Percentiles rank a stretch among this genome's conserved stretches.
Conservation (phyloP, 2,329 filamentous ascomycete species). For the Zymoseptoria tritici region DNA sequence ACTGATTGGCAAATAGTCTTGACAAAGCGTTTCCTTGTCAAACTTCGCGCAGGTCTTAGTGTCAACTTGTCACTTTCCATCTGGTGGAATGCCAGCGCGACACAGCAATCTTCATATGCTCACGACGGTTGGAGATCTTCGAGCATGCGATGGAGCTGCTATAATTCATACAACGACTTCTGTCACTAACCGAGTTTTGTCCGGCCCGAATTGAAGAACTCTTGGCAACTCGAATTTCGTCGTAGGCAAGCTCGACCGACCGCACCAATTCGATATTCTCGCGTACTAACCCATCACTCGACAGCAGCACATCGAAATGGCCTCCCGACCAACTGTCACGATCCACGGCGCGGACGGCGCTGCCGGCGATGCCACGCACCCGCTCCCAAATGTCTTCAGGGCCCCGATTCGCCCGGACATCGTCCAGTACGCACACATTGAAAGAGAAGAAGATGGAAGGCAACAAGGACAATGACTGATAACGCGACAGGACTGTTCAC, state of each 20-base stretch:
- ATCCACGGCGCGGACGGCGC: constrained; percentile 95
- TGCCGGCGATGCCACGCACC: constrained; percentile 79
- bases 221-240: neutral
- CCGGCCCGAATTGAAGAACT: neutral
- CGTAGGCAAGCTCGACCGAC: neutral
- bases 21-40: too few species aligned
- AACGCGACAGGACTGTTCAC: constrained; percentile 61
- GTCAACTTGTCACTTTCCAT: neutral
- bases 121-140: neutral
- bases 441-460: constrained; percentile 4
- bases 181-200: neutral
- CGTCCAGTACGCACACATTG: constrained; percentile 66
- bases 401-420: constrained; percentile 97
- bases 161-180: neutral
- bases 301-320: constrained; percentile 51
- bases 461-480: constrained; percentile 20
- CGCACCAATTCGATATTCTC: neutral
- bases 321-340: constrained; percentile 94
- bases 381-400: constrained; percentile 94
- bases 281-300: neutral
- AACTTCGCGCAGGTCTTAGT: too few species aligned
- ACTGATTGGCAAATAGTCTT: too few species aligned
- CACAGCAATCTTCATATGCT: neutral
- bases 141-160: neutral
- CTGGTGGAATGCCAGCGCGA: neutral